Evolutionary conservation across 2,329 filamentous ascomycete species (phyloP).

Genomic region (Ascochyta clinopodiicola): DNA sequence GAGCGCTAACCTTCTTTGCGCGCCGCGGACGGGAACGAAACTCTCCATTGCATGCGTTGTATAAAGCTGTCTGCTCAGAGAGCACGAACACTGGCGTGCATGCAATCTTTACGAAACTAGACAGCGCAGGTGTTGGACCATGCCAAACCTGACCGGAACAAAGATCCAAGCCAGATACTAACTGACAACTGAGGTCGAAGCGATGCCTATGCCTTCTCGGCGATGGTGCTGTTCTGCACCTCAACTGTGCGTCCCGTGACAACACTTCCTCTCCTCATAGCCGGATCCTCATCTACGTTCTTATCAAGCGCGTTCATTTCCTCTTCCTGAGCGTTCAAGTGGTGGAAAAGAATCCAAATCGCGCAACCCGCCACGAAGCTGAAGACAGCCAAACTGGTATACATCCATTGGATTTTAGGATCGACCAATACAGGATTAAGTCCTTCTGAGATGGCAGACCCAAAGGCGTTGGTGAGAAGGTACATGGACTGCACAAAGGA

Average conservation of each 20-base stretch:
- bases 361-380: constrained; percentile 41
- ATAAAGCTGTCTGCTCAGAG: too few species aligned
- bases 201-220: background rate
- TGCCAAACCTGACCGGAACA: background rate
- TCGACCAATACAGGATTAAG: constrained; percentile 68
- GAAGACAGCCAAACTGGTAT: constrained; percentile 39
- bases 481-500: constrained; percentile 61
- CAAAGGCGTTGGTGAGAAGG: constrained; percentile 67
- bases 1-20: too few species aligned
- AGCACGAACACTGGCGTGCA: too few species aligned
- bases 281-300: constrained; percentile 18
- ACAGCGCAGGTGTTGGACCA: too few species aligned
- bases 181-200: background rate
- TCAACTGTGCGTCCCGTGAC: background rate
- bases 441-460: constrained; percentile 67
- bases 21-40: too few species aligned
- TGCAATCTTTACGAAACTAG: too few species aligned
- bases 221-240: background rate
- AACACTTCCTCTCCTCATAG: background rate
- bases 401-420: constrained; percentile 72
- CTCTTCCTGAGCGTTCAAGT: constrained; percentile 47
- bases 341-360: constrained; percentile 49
- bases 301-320: constrained; percentile 46
- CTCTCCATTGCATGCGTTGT: too few species aligned
- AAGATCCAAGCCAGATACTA: background rate